A percentile compares a stretch with the other conserved stretches of the same genome.
phyloP scores from a whole-genome alignment of 768 basidiomycete species.

The Aureoboletus auriporus region DNA sequence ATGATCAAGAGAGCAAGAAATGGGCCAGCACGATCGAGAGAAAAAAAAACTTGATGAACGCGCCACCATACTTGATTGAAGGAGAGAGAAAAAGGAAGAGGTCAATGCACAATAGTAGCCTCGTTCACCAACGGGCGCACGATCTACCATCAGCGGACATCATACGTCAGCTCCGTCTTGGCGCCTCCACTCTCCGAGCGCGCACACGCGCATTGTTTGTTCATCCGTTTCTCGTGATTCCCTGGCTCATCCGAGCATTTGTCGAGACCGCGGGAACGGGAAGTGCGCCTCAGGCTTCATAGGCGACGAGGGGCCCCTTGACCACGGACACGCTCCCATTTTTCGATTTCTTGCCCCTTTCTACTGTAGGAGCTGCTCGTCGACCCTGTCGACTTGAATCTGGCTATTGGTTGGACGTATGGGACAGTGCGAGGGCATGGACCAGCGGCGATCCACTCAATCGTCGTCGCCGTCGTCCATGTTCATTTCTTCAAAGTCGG shows the following conservation, averaged over 20 bases:
- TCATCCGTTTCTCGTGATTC: conserved; percentile 54
- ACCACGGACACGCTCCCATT: conserved; percentile 38
- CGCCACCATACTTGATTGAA: conserved; percentile 12
- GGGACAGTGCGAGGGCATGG: conserved; percentile 28
- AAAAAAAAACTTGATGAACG: conserved; percentile 2
- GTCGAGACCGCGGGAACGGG: conserved; percentile 59
- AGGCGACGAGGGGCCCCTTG: conserved; percentile 31
- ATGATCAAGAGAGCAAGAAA: conserved; percentile 9
- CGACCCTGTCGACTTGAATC: conserved; percentile 24
- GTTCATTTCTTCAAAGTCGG: conserved; percentile 28
- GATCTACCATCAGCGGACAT: conserved; percentile 17
- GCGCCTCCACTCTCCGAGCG: conserved; percentile 86
- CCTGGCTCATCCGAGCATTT: conserved; percentile 19
- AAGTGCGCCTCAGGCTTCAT: conserved; percentile 40
- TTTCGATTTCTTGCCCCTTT: conserved; percentile 34
- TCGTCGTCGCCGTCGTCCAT: conserved; percentile 43
- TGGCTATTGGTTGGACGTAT: conserved; percentile 25
- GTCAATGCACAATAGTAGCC: conserved; percentile 9
- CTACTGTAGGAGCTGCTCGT: conserved; percentile 21
- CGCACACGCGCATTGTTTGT: conserved; percentile 67
- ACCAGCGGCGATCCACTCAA: conserved; percentile 68
- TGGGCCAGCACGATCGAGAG: conserved; percentile 3
- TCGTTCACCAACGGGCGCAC: conserved; percentile 10
- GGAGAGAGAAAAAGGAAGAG: conserved; percentile 1
- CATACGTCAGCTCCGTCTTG: conserved; percentile 59